Base-by-base conservation (phyloP, 257 asterid species). In the Nicotiana knightiana region DNA sequence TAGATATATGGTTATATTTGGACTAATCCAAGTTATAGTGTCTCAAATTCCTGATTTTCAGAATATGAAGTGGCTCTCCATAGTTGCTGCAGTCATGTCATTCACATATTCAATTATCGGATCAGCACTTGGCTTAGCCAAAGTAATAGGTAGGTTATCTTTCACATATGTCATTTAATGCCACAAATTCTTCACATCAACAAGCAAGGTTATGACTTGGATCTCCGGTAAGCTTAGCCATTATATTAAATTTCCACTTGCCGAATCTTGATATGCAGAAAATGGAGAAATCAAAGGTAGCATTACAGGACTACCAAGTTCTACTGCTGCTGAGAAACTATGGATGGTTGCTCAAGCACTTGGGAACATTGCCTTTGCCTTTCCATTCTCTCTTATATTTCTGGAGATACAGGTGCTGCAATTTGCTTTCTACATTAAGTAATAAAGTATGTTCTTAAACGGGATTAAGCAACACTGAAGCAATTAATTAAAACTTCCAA, bases 1-100 rank as follows among this genome's bases (percentile, higher is more conserved):
- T 13, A 43, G 30, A 10, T 89, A 81, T 81, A 93, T 95, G 91
- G 85, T 95, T 75, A 37, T 91, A 6, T 95, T 93, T 63, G 99
- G 98, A 59, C 35, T 83, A 11, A 37, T 91, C 37, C 96, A 93
- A 83, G 81, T 88, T 17, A 62, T 95, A 26, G 86, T 90, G 82
- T 95, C 99, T 39, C 98, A 93, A 70, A 91, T 93, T 83, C 97
- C 98, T 15, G 88, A 95, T 80, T 89, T 95, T 63, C 94, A 82
- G 8, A 88, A 88, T 86, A 95, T 90, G 87, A 83, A 76, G 59
- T 92, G 97, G 97, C 98, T 92, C n/a, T 95, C 97, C 0, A 77
- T 88, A 10, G 85, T 92, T 13, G 93, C 98, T 76, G 94, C 97
- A 11, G 63, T 89, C 87, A 93, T 92, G 98, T 95, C 99, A 39